Base-by-base conservation (phyloP, 345 rosid species). In the Rhizophora mangle region DNA sequence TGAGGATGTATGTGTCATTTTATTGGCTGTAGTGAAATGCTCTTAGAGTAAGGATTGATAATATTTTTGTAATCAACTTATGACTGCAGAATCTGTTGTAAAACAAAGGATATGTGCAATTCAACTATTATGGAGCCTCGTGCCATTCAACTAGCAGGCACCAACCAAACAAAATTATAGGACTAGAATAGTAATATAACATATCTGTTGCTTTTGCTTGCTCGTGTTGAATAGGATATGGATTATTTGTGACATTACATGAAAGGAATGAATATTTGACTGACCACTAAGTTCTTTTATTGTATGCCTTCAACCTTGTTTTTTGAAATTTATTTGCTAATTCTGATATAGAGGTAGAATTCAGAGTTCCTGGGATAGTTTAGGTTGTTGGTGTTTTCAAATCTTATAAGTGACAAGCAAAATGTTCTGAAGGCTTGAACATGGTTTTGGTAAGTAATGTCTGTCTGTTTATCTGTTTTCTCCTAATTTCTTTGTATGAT, bases 1-100 rank as follows among this genome's bases (percentile, higher is more conserved):
- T 37, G 99, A 95, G 84, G 96, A 92, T 83, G 99, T 95, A 87
- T 46, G 96, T 65, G 72, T n/a, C 56, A 29, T 59, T 30, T 72
- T 82, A 34, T 63, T 72, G 46, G 15, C 16, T 0, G 16, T 11
- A 2, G 11, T 37, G 56, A 22, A 21, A 32, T 60, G 64, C 46
- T 60, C 49, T 61, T 34, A 9, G 53, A 26, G 52, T 27, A 39
- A 39, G 27, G 36, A 31, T 43, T 43, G 19, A 57, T 22, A 55
- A n/a, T 55, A n/a, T 55, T 13, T 55, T 55, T 22, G 18, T 10
- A n/a, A n/a, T 55, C 18, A 55, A 26, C 27, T 55, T 22, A 22
- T n/a, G 24, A 55, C 59, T 22, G 47, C 47, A 11, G 16, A 3
- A 10, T 4, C 47, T 39, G 47, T 10, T 11, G 47, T 39, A 39